Evolutionary conservation across 441 rosid genomes (phyloP).

Genomic region (Gossypium gossypioides): DNA sequence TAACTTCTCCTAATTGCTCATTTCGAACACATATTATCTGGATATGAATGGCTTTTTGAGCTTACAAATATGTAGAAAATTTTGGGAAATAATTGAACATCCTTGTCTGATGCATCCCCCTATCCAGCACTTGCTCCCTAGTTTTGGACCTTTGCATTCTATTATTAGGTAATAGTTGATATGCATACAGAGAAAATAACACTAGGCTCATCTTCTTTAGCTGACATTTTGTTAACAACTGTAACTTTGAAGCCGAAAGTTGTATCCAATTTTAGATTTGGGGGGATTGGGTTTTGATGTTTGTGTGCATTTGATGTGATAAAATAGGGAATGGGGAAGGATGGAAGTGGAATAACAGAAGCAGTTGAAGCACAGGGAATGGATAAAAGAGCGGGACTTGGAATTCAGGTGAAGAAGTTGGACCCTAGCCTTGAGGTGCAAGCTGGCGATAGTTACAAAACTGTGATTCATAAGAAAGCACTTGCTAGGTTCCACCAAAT

Average conservation of each 20-base stretch:
- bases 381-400: constrained; percentile 83
- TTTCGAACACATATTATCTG: not conserved
- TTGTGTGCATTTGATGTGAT: constrained; percentile 15
- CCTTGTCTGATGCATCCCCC: not conserved
- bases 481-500: constrained; percentile 84
- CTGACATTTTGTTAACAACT: not conserved
- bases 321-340: constrained; percentile 79
- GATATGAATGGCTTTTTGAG: not conserved
- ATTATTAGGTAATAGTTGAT: not conserved
- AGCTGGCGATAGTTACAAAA: constrained; percentile 86
- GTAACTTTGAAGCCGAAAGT: not conserved
- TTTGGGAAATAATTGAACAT: not conserved
- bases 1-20: not conserved
- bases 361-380: constrained; percentile 73
- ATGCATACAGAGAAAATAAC: not conserved
- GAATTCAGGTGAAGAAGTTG: constrained; percentile 66
- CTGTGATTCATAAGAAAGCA: constrained; percentile 89
- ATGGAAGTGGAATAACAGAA: constrained; percentile 86
- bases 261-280: constrained; percentile 13
- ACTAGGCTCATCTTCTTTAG: not conserved
- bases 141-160: not conserved
- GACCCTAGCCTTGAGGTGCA: constrained; percentile 77
- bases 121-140: not conserved
- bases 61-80: not conserved
- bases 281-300: constrained; percentile 11